Evolutionary conservation across 345 rosid species (phyloP), one percentile per base, ranked within the genome.

Genomic region (Populus nigra): DNA sequence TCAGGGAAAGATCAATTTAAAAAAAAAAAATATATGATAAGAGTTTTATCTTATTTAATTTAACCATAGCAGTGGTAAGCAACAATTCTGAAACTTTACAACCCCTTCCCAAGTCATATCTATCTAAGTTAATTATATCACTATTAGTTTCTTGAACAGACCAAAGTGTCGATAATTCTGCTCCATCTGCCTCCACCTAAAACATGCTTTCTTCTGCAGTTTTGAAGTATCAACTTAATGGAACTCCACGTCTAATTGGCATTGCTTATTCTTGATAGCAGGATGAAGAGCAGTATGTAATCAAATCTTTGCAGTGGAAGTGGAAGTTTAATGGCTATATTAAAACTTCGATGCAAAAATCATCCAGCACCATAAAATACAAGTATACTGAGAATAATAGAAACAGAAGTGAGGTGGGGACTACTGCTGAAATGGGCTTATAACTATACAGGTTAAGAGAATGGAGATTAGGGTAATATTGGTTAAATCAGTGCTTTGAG

Each of bases 1-100:
- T 79, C 27, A 80, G 82, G 59, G 74, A 50, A 55, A 68, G 45
- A 18, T 29, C 27, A 15, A 33, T 17, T 5, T 31, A 31, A 31
- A 12, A 4, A 49, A 47, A 55, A 18, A 36, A 17, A 29, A 73
- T 29, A 18, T 8, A 57, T 1, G 11, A 22, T 27, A 7, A 72
- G 31, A 36, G 66, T 62, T 25, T 73, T 9, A 41, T 23, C 35
- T 27, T 25, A 38, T 57, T 25, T 5, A 43, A 43, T 59, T 31
- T 35, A 70, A 71, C 66, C 74, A 62, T 20, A 27, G 17, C 38
- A 25, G 8, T 57, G 27, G 47, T 39, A 72, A 72, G 33, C 61
- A 36, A 55, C 25, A 29, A 73, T 49, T 55, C 31, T 68, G n/a
- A 67, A 53, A 41, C 72, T 67, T 47, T 33, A 65, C 68, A 5